Percentiles rank a stretch among this genome's conserved stretches.
These are phyloP conservation scores for Lycium ferocissimum DNA, from an alignment of 257 asterid genomes.

Conservation along the genomic window DNA sequence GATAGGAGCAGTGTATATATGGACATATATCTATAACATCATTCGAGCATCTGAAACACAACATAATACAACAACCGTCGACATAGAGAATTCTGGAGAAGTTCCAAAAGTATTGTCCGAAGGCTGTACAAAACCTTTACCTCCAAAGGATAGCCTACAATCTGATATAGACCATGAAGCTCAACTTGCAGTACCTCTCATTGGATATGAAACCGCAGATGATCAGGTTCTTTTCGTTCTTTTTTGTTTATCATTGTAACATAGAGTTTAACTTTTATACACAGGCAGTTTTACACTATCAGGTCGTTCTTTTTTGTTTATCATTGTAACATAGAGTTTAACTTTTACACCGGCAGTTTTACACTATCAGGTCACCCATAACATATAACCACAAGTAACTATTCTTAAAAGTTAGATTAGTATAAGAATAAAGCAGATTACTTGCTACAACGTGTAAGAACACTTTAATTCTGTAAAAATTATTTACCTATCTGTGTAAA, in stretches of 20 bases:
- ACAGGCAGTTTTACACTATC: background rate
- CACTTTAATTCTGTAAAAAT: background rate
- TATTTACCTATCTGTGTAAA: too few relatives aligned
- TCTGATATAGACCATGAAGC: constrained; percentile 5
- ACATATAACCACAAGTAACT: background rate
- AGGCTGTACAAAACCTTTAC: constrained; percentile 24
- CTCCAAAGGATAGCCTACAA: constrained; percentile 15
- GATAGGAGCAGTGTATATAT: constrained; percentile 47
- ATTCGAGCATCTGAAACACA: constrained; percentile 31
- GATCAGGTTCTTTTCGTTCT: background rate
- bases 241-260: background rate
- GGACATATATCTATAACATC: constrained; percentile 45
- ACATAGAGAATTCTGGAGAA: background rate
- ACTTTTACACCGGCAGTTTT: too few relatives aligned
- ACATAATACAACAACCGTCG: background rate
- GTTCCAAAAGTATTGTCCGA: background rate
- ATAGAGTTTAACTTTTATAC: too few relatives aligned
- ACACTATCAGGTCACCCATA: too few relatives aligned
- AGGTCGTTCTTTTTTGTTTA: background rate
- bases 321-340: too few relatives aligned
- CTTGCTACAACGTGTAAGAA: background rate
- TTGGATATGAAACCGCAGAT: background rate
- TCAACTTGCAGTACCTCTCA: constrained; percentile 7
- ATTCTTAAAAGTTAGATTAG: too few relatives aligned
- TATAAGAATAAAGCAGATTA: too few relatives aligned